These are phyloP conservation scores for Porpolomopsis calyptriformis DNA, from an alignment of 768 basidiomycete species.

Conservation along the genomic window DNA sequence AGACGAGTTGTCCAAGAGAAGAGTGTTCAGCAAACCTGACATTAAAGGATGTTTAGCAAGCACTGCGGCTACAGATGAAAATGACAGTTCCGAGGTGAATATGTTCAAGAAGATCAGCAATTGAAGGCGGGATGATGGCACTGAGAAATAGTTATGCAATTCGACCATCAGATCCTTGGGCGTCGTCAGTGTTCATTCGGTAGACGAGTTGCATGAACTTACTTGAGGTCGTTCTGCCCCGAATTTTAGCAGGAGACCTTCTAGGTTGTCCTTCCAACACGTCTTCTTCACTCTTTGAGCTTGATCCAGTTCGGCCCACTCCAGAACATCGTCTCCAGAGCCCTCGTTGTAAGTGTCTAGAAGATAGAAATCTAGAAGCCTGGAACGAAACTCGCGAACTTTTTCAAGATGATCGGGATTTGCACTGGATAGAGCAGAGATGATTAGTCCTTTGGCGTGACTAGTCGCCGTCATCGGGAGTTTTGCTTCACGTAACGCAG, in stretches of 20 bases:
- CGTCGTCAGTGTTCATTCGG: conserved; percentile 6
- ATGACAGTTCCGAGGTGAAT: conserved; percentile 46
- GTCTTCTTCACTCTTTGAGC: conserved; percentile 48
- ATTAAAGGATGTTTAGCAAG: conserved; percentile 56
- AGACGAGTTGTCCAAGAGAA: conserved; percentile 66
- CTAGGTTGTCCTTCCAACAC: conserved; percentile 70
- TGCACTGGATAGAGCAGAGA: conserved; percentile 47
- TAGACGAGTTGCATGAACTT: conserved; percentile 18
- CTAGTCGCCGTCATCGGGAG: conserved; percentile 46
- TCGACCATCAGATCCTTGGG: conserved; percentile 60
- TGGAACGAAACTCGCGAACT: conserved; percentile 54
- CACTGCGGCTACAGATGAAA: conserved; percentile 35
- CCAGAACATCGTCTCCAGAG: conserved; percentile 62
- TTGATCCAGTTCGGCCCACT: conserved; percentile 59
- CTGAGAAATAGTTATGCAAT: conserved; percentile 50
- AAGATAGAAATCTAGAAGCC: conserved; percentile 65
- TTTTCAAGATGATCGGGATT: conserved; percentile 35
- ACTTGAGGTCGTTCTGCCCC: conserved; percentile 58
- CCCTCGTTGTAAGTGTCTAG: conserved; percentile 68
- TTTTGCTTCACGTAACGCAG: conserved; percentile 65
- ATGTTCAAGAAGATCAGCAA: conserved; percentile 55
- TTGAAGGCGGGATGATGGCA: conserved; percentile 56
- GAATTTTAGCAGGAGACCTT: conserved; percentile 60
- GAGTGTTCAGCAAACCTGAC: conserved; percentile 51
- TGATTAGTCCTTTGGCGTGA: conserved; percentile 63